Percentiles rank a stretch among this genome's conserved stretches.
Conservation (phyloP, 108 stramenopile species). For the Cyclotella sp. region DNA sequence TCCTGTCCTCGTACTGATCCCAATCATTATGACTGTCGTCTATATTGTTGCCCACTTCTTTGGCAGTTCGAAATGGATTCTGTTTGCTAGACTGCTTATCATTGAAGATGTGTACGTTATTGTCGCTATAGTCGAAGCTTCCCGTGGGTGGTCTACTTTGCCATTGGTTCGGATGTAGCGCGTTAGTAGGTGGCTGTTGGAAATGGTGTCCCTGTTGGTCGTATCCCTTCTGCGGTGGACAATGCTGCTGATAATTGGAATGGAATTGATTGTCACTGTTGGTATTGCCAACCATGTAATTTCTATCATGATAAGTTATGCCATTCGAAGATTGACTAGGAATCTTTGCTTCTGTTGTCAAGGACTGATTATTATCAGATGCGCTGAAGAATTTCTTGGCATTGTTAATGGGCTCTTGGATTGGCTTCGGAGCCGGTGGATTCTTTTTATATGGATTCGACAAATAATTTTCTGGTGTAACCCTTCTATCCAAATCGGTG, state of each 20-base stretch:
- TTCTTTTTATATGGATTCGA: neutral
- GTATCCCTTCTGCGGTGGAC: neutral
- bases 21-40: conserved; percentile 20
- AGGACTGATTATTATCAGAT: neutral
- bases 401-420: too few species aligned
- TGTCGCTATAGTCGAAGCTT: conserved; percentile 37
- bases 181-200: neutral
- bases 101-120: conserved; percentile 20
- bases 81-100: conserved; percentile 18
- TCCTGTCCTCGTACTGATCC: conserved; percentile 29
- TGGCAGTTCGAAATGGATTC: conserved; percentile 82
- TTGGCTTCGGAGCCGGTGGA: neutral
- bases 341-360: neutral
- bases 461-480: neutral
- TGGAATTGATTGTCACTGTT: neutral
- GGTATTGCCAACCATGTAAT: neutral
- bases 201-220: neutral
- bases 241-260: conserved; percentile 2
- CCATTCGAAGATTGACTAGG: neutral
- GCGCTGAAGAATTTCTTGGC: neutral
- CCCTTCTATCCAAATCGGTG: neutral
- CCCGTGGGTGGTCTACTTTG: conserved; percentile 1
- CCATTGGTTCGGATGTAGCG: neutral
- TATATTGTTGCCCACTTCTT: conserved; percentile 39
- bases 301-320: too few species aligned